A percentile compares a stretch with the other conserved stretches of the same genome.
These are phyloP conservation scores for Epichloe uncinata DNA, from an alignment of 2,329 filamentous ascomycete species.

Conservation along the genomic window DNA sequence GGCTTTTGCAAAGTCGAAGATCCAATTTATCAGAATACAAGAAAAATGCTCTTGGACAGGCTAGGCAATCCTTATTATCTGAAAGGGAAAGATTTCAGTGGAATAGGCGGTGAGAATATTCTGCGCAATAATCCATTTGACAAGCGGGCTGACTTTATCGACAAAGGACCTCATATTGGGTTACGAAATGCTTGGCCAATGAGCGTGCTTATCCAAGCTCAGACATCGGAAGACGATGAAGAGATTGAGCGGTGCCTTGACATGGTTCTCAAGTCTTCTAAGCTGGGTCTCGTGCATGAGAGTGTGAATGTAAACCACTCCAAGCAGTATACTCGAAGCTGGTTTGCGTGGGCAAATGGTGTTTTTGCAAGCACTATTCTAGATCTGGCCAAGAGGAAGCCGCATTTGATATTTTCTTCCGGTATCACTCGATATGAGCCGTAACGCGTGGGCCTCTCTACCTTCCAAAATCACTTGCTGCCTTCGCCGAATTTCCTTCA, in stretches of 20 bases:
- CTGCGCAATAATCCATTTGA: neutral
- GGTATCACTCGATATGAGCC: constrained; percentile 46
- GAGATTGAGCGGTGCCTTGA: constrained; percentile 67
- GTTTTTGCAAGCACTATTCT: constrained; percentile 89
- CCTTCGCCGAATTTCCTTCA: too few relatives aligned
- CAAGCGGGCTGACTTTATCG: constrained; percentile 6
- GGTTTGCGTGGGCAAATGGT: constrained; percentile 98
- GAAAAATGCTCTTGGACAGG: constrained; percentile 60
- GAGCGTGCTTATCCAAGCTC: constrained; percentile 81
- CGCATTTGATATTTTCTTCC: constrained; percentile 67
- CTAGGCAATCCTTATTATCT: constrained; percentile 82
- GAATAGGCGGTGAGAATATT: constrained; percentile 63
- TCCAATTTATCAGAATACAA: constrained; percentile 72
- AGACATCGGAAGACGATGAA: constrained; percentile 69
- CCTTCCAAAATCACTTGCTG: too few relatives aligned
- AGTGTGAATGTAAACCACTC: constrained; percentile 67
- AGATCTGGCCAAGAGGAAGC: constrained; percentile 78
- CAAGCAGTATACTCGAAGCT: constrained; percentile 66
- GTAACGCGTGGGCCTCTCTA: constrained; percentile 12
- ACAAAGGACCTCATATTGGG: constrained; percentile 53
- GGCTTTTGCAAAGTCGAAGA: constrained; percentile 58
- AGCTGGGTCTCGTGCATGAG: constrained; percentile 77
- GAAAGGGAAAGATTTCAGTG: constrained; percentile 60
- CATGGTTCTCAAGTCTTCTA: constrained; percentile 61
- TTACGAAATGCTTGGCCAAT: constrained; percentile 93